Conservation (phyloP, 108 stramenopile species). For the Stephanodiscus triporus region DNA sequence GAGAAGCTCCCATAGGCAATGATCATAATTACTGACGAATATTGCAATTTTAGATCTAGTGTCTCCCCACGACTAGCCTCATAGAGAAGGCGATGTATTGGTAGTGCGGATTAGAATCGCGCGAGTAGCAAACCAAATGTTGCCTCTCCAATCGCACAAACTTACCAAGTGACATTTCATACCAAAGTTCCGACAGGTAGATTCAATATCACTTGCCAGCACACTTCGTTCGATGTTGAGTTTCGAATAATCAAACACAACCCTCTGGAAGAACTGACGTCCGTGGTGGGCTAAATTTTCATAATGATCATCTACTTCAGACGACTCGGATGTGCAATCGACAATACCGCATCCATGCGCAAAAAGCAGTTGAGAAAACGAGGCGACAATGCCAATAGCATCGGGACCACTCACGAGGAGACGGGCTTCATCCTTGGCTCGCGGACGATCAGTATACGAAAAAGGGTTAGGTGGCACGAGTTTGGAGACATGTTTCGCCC, state of each 20-base stretch:
- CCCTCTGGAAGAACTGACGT: conserved; percentile 76
- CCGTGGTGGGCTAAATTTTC: conserved; percentile 47
- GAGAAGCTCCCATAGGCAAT: conserved; percentile 87
- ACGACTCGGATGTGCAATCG: conserved; percentile 51
- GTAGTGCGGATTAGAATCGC: neutral
- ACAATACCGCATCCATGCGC: conserved; percentile 71
- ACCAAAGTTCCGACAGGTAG: conserved; percentile 39
- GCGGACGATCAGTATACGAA: neutral
- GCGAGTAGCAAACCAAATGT: neutral
- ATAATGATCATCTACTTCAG: conserved; percentile 23
- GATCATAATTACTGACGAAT: conserved; percentile 81
- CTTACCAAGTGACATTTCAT: conserved; percentile 45
- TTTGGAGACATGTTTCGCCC: conserved; percentile 21
- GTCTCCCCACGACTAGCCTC: conserved; percentile 40
- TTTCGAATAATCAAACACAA: conserved; percentile 57
- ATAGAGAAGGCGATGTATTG: neutral
- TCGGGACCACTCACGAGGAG: conserved; percentile 68
- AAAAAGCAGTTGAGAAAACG: conserved; percentile 70
- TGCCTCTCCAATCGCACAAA: neutral
- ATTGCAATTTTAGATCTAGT: conserved; percentile 40
- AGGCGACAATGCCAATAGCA: conserved; percentile 70
- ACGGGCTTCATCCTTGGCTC: conserved; percentile 12
- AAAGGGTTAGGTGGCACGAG: conserved; percentile 3
- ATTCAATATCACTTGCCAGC: conserved; percentile 34
- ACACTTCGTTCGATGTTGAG: conserved; percentile 9